Evolutionary conservation across 2,329 filamentous ascomycete species (phyloP).

Genomic region (Aspergillus pseudoterreus): DNA sequence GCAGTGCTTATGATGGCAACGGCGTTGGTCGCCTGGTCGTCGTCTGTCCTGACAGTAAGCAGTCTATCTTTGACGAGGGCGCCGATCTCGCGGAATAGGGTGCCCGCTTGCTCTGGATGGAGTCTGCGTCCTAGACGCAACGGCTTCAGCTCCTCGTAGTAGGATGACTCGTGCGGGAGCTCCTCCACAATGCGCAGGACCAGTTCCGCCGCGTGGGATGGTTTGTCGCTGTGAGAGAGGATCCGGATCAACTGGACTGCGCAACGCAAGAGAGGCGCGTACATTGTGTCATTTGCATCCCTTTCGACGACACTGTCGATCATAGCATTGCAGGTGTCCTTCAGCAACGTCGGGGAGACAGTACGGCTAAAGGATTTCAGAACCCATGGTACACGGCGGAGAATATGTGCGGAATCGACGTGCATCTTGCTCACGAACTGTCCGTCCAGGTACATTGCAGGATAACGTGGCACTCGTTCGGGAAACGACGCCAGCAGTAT

Average conservation of each 20-base stretch:
- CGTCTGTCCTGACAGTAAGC: neutral
- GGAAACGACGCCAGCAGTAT: slow-evolving; percentile 6
- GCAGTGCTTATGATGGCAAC: slow-evolving; percentile 14
- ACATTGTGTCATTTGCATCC: neutral
- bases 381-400: neutral
- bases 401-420: neutral
- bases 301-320: neutral
- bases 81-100: slow-evolving; percentile 6
- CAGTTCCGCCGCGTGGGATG: slow-evolving; percentile 11
- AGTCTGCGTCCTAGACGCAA: slow-evolving; percentile 5
- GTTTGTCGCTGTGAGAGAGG: slow-evolving; percentile 12
- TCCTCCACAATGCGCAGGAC: slow-evolving; percentile 8
- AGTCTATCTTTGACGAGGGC: slow-evolving; percentile 4
- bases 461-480: neutral
- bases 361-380: neutral
- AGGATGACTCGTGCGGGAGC: slow-evolving; percentile 16
- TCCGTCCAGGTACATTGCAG: neutral
- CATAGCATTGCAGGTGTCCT: neutral
- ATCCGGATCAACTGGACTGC: slow-evolving; percentile 9
- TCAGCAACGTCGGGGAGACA: neutral
- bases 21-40: neutral
- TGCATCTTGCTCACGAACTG: neutral
- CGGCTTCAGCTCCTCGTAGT: slow-evolving; percentile 10
- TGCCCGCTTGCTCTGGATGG: slow-evolving; percentile 3
- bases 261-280: neutral